Evolutionary conservation across 192 early-diverging fungal genomes (phyloP).

Genomic region (Kappamyces sp.): DNA sequence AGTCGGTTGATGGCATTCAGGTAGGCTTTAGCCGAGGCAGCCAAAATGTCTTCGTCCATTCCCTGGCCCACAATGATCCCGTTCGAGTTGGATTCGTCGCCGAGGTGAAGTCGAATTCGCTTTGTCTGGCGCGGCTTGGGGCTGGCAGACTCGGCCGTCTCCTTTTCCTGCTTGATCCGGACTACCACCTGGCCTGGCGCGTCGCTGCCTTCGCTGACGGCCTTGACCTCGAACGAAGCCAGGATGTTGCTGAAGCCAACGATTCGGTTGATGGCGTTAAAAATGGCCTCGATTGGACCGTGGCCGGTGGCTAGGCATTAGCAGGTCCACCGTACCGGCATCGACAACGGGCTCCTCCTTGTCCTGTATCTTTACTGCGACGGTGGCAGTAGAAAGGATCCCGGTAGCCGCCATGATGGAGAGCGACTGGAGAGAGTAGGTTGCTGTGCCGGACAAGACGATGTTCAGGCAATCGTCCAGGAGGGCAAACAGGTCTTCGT

Average conservation of each 20-base stretch:
- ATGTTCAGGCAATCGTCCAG: conserved; percentile 68
- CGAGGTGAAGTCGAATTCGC: background rate
- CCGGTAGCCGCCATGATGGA: conserved; percentile 75
- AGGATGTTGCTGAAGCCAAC: conserved; percentile 66
- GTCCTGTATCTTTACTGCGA: conserved; percentile 25
- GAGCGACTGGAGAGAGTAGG: conserved; percentile 63
- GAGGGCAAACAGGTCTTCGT: conserved; percentile 84
- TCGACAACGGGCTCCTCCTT: conserved; percentile 38
- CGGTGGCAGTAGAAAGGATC: conserved; percentile 73
- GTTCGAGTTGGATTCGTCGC: background rate
- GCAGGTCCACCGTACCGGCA: conserved; percentile 27
- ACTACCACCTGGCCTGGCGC: conserved; percentile 82
- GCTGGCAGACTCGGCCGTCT: conserved; percentile 16
- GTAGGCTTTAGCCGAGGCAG: conserved; percentile 83
- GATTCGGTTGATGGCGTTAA: conserved; percentile 82
- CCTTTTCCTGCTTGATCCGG: conserved; percentile 46
- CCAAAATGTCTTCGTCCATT: conserved; percentile 80
- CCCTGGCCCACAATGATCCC: conserved; percentile 62
- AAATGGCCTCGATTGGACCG: conserved; percentile 87
- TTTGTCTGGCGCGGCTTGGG: conserved; percentile 15
- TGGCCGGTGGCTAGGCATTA: conserved; percentile 57
- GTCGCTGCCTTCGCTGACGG: conserved; percentile 82
- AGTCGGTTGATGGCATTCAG: conserved; percentile 79
- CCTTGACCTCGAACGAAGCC: conserved; percentile 79
- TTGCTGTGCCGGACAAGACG: conserved; percentile 35